Conservation (phyloP, 345 rosid genomes). For the Acer negundo region DNA sequence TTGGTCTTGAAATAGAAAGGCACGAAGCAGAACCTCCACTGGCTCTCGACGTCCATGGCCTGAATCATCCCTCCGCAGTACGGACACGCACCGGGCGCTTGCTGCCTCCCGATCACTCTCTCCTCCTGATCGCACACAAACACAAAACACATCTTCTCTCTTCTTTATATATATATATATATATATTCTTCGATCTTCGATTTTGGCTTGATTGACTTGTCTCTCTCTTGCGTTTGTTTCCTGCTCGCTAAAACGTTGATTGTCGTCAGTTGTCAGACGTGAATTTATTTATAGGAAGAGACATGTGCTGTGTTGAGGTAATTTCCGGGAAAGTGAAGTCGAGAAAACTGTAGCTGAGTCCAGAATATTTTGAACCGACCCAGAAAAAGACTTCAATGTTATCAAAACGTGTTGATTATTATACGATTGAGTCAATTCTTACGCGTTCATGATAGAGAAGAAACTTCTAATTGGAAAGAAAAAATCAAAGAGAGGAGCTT, state of each 20-base stretch:
- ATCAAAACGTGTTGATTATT: no score
- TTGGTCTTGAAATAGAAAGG: constrained; percentile 67
- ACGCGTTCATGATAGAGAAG: no score
- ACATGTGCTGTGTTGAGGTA: background rate
- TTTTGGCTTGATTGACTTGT: no score
- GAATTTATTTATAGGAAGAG: background rate
- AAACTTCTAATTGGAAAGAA: no score
- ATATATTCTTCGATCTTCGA: no score
- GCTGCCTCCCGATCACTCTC: constrained; percentile 67
- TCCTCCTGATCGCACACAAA: constrained; percentile 92
- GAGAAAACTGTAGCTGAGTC: background rate
- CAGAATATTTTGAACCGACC: background rate
- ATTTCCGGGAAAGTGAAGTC: background rate
- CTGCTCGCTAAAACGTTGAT: background rate
- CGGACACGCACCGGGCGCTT: constrained; percentile 86
- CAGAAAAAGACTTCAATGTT: no score
- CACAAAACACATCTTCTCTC: constrained; percentile 72
- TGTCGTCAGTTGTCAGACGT: no score
- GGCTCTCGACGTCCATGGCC: constrained; percentile 70
- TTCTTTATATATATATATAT: no score
- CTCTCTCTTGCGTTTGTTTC: no score
- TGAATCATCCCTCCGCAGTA: constrained; percentile 87
- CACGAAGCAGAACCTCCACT: constrained; percentile 88
- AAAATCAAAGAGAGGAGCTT: no score
- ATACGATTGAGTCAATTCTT: no score